phyloP scores from a whole-genome alignment of 805 yeast genomes.

The Suhomyces faveliae region DNA sequence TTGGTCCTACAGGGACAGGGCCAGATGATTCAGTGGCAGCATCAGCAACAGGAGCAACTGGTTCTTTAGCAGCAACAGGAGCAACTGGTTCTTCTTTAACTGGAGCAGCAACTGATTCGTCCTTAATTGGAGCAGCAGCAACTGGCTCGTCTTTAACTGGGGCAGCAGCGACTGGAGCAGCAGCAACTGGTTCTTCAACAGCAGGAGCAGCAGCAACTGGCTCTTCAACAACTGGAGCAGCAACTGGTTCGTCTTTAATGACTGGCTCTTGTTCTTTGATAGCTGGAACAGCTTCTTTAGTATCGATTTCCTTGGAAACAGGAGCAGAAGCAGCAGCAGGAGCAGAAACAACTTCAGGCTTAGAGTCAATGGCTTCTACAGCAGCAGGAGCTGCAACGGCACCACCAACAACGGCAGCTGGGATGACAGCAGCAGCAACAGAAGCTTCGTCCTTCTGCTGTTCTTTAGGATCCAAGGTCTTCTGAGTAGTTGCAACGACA shows the following conservation, averaged over 20 bases:
- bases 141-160: conserved; percentile 4
- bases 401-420: not conserved
- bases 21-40: not conserved
- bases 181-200: conserved; percentile 4
- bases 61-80: conserved; percentile 4
- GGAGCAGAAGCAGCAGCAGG: conserved; percentile 3
- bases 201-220: conserved; percentile 1
- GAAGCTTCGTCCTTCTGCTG: conserved; percentile 12
- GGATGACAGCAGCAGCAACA: conserved; percentile 6
- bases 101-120: conserved; percentile 3
- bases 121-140: conserved; percentile 5
- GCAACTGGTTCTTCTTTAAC: conserved; percentile 4
- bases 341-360: conserved; percentile 1
- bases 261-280: too few species aligned
- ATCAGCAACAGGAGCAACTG: conserved; percentile 7
- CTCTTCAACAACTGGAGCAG: conserved; percentile 3
- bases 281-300: conserved; percentile 1
- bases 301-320: conserved; percentile 3
- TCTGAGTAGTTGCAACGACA: conserved; percentile 3
- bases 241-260: too few species aligned
- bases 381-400: conserved; percentile 4
- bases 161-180: conserved; percentile 5
- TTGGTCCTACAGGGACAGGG: conserved; percentile 6
- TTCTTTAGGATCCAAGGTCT: conserved; percentile 11
- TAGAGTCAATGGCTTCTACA: conserved; percentile 2